phyloP scores from a whole-genome alignment of 306 rosid genomes.

The Castanea sativa region DNA sequence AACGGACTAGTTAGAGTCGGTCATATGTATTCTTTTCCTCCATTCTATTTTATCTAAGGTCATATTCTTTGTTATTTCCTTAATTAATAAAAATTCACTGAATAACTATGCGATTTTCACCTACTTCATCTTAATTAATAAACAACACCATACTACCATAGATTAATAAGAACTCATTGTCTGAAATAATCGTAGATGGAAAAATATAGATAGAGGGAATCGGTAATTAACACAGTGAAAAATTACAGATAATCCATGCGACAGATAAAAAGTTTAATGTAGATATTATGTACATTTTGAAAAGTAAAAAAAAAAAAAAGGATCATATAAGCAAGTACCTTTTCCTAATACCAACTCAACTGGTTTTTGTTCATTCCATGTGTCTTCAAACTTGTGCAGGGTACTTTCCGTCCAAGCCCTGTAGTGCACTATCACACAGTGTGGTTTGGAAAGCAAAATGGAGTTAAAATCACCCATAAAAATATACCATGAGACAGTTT shows the following conservation, averaged over 20 bases:
- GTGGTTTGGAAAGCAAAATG: constrained; percentile 8
- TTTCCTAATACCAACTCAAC: constrained; percentile 77
- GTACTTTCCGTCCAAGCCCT: constrained; percentile 89
- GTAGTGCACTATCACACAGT: constrained; percentile 64
- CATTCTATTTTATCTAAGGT: no score
- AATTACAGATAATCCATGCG: background rate
- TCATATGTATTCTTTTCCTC: no score
- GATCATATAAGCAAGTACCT: constrained; percentile 42
- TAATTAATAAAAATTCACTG: background rate
- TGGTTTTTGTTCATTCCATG: constrained; percentile 87
- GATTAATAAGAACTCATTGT: constrained; percentile 4
- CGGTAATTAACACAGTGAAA: background rate
- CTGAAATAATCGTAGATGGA: background rate
- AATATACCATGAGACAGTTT: background rate
- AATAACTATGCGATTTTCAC: background rate
- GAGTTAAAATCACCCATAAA: background rate
- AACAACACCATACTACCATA: background rate
- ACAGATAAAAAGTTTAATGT: background rate
- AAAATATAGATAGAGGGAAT: background rate
- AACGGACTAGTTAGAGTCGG: no score
- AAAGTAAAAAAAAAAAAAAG: constrained; percentile 7
- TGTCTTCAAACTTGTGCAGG: constrained; percentile 89
- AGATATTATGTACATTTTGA: background rate
- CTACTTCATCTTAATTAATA: background rate
- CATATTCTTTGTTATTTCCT: no score